phyloP scores from a whole-genome alignment of 768 basidiomycete species.

The Suillus bovinus region DNA sequence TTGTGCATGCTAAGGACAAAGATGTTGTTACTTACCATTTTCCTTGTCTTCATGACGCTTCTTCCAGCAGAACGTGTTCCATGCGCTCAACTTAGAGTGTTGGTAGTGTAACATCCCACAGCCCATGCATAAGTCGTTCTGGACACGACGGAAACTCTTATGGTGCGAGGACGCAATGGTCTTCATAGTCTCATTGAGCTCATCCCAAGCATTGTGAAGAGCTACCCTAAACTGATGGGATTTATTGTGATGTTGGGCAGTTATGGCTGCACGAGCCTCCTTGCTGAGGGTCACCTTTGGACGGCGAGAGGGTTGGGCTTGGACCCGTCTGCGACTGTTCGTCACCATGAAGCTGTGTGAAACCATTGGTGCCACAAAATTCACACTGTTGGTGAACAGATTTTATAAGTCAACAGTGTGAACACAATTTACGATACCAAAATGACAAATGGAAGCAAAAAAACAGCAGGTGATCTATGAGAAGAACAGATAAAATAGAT shows the following conservation, averaged over 20 bases:
- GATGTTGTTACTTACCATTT: background rate
- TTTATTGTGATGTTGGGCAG: background rate
- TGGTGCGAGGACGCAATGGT: constrained; percentile 3
- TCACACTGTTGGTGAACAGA: background rate
- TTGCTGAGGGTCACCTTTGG: constrained; percentile 8
- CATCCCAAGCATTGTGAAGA: constrained; percentile 10
- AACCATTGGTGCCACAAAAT: background rate
- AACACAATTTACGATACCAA: background rate
- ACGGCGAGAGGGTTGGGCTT: background rate
- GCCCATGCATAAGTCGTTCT: constrained; percentile 8
- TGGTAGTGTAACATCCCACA: background rate
- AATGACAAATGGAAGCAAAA: background rate
- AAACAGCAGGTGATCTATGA: background rate
- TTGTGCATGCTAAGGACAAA: background rate
- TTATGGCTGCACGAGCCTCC: constrained; percentile 6
- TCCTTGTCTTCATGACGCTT: background rate
- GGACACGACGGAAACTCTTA: constrained; percentile 10
- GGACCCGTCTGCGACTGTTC: background rate
- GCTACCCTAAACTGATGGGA: constrained; percentile 1
- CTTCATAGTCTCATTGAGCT: constrained; percentile 8
- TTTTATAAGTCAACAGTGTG: background rate
- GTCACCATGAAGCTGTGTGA: background rate
- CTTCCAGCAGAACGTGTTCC: constrained; percentile 16
- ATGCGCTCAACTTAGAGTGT: background rate
- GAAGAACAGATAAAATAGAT: background rate